Evolutionary conservation across 208 protist genomes (phyloP), one percentile per base, ranked within the genome.

Genomic region (Trypanosoma grayi): DNA sequence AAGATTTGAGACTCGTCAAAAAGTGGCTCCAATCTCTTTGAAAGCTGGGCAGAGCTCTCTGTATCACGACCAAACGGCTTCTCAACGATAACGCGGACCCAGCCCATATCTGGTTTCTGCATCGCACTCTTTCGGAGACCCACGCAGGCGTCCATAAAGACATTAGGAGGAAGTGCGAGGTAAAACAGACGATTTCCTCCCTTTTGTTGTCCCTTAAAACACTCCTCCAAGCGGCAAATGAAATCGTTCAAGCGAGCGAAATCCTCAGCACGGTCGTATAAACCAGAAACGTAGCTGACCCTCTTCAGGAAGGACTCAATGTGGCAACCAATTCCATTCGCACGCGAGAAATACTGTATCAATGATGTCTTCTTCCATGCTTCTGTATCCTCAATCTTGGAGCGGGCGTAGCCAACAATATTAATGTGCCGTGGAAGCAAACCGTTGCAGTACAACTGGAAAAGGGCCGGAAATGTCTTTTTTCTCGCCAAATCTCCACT

Each of bases 401-500:
- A 83, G 52, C 93, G 83, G 7, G 93, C 93, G 69, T 97, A 97
- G 25, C 93, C 93, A 30, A 96, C 57, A 28, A 97, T 92, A 54
- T 81, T 85, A 20, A 85, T 63, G 28, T 80, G 36, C n/a, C 48
- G 64, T 0, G 86, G 90, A 16, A 96, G 74, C 24, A 93, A 55
- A 20, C 89, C 89, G 31, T 80, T 64, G 64, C 82, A 89, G 67
- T 88, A 96, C 8, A 97, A 70, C 59, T 87, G 70, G 65, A 95
- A 96, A n/a, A 96, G 74, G 2, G 90, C 93, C 22, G 93, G 93
- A 58, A 95, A 97, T 13, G 89, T 93, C 74, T 97, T 97, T 63
- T 93, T 94, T 69, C 93, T 95, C 3, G 93, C 93, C 11, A 97
- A 76, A 70, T 97, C 93, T 22, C 90, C 90, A 39, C 82, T 93